Evolutionary conservation across 306 rosid genomes (phyloP).

Genomic region (Fagus sylvatica): DNA sequence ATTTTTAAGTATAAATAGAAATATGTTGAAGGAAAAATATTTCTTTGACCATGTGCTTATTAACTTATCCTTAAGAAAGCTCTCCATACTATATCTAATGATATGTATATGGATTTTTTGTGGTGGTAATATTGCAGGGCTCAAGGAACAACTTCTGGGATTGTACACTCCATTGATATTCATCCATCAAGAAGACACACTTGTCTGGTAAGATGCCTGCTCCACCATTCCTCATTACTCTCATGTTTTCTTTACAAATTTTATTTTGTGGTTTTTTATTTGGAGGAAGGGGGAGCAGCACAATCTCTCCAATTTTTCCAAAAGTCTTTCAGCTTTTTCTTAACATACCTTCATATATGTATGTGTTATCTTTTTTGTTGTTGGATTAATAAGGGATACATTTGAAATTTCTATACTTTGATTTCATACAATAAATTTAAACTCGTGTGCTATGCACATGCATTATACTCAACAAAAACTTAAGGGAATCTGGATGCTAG

Average conservation of each 20-base stretch:
- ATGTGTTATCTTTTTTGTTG: no score
- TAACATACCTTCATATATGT: no score
- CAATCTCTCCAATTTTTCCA: background rate
- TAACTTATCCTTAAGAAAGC: background rate
- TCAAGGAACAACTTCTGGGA: constrained; percentile 58
- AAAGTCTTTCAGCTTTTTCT: background rate
- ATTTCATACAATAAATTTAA: no score
- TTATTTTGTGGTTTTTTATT: no score
- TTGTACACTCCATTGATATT: constrained; percentile 85
- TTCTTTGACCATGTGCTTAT: background rate
- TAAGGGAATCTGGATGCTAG: background rate
- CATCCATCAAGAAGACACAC: constrained; percentile 93
- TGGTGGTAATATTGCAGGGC: constrained; percentile 58
- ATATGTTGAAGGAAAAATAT: background rate
- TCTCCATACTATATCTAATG: background rate
- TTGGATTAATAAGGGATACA: no score
- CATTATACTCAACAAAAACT: background rate
- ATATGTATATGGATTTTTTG: constrained; percentile 4
- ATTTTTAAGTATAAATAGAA: background rate
- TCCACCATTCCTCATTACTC: constrained; percentile 7
- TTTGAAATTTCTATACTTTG: no score
- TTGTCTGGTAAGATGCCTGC: constrained; percentile 60
- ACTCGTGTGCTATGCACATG: no score
- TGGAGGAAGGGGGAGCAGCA: background rate
- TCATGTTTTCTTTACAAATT: background rate